Percentiles rank a stretch among this genome's conserved stretches.
These are phyloP conservation scores for Brassica balearica DNA, from an alignment of 441 rosid species.

Conservation along the genomic window DNA sequence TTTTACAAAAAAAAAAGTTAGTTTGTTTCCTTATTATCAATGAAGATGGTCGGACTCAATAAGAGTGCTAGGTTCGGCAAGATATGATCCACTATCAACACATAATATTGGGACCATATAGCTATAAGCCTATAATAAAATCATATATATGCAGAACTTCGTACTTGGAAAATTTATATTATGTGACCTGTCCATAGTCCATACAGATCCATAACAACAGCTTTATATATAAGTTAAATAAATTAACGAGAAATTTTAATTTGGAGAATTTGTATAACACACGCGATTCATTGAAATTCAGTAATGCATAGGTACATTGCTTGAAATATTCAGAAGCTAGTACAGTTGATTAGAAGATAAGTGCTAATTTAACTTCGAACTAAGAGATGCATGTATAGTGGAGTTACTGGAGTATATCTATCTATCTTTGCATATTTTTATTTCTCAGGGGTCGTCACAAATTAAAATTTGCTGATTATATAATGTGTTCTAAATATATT, in stretches of 20 bases:
- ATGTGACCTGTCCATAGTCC: conserved; percentile 9
- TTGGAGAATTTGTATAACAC: not conserved
- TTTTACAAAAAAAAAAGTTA: not conserved
- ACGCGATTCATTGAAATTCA: not conserved
- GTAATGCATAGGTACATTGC: not conserved
- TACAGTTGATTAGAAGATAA: not conserved
- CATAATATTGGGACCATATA: conserved; percentile 17
- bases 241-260: not conserved
- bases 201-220: not conserved
- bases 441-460: not conserved
- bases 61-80: conserved; percentile 10
- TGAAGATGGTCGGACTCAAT: not conserved
- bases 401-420: not conserved
- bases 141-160: not conserved
- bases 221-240: not conserved
- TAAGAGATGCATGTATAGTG: conserved; percentile 23
- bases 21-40: not conserved
- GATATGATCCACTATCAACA: conserved; percentile 26
- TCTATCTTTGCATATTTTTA: not conserved
- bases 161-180: no score
- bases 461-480: no score
- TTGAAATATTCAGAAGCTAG: not conserved
- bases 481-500: no score
- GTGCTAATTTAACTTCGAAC: conserved; percentile 8
- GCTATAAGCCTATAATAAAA: not conserved